Base-by-base conservation (phyloP, 1,284 basidiomycete species). In the Ustilago lituana region DNA sequence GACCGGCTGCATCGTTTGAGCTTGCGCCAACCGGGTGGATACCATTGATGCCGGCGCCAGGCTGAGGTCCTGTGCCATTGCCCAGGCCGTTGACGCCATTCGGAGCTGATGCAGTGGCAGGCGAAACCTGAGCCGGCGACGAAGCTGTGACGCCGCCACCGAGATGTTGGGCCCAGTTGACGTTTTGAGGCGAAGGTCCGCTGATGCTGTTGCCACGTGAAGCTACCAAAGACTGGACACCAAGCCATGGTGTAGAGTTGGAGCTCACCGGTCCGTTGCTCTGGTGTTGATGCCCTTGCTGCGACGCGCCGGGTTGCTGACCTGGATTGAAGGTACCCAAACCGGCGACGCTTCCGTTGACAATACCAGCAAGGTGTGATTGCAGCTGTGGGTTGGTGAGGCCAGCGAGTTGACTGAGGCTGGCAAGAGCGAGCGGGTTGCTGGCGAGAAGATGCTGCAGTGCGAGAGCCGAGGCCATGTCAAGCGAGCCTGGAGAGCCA, bases 401-500 rank as follows among this genome's bases (percentile, higher is more conserved):
- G 19, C 69, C 69, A 9, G 69, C 69, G 10, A 72, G 51, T 29
- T 72, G 69, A 31, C 63, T 66, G 22, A 72, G 17, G 23, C 69
- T 67, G n/a, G 69, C 69, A 8, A 72, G 64, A 7, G 74, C 77
- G 15, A 76, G 49, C 9, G 79, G 78, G 26, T 79, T 81, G 60
- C 66, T 69, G 31, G 72, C 61, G 14, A 81, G 55, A 11, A 81
- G 63, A 46, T 81, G 77, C 57, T 81, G 79, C 19, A 81, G 54
- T n/a, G 79, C 79, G n/a, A 81, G 57, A 19, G 76, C 74, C 6
- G 76, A 78, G 6, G 76, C 76, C 53, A 81, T 65, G 51, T 81
- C 79, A 39, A 73, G 54, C 19, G 62, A 51, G n/a, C 54, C 54
- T 6, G 45, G n/a, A 27, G n/a, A 54, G 17, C 45, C 51, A 17